Percentiles rank a stretch among this genome's conserved stretches.
Evolutionary conservation across 2,329 filamentous ascomycete species (phyloP).

Genomic region (Alternaria brassicicola): DNA sequence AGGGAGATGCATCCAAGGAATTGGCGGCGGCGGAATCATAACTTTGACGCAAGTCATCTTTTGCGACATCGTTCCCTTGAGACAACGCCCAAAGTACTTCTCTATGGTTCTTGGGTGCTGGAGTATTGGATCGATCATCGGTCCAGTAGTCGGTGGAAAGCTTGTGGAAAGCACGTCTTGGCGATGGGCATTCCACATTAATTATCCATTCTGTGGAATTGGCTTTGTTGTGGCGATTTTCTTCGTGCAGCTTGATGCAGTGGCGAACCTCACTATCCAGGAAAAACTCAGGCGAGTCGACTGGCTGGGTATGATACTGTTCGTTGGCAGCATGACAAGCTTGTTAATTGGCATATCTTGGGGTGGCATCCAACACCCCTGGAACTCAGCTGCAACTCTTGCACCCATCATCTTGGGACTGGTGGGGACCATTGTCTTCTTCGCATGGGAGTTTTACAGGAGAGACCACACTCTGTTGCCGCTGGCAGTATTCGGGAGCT

Average conservation of each 20-base stretch:
- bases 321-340: constrained; percentile 45
- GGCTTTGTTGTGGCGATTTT: constrained; percentile 32
- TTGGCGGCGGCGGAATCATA: constrained; percentile 50
- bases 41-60: constrained; percentile 53
- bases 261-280: constrained; percentile 20
- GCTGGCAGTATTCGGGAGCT: constrained; percentile 46
- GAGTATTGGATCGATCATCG: constrained; percentile 61
- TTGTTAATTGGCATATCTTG: constrained; percentile 54
- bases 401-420: constrained; percentile 49
- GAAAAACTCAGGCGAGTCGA: constrained; percentile 45
- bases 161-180: constrained; percentile 60
- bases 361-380: constrained; percentile 50
- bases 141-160: constrained; percentile 57
- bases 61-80: constrained; percentile 54
- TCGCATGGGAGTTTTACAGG: constrained; percentile 46
- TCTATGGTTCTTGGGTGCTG: constrained; percentile 52
- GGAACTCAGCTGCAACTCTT: constrained; percentile 50
- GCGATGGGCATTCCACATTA: constrained; percentile 71
- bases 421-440: constrained; percentile 38
- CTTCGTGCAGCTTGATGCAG: constrained; percentile 30
- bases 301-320: constrained; percentile 53
- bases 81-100: constrained; percentile 51
- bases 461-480: constrained; percentile 48
- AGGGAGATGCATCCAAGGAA: constrained; percentile 47
- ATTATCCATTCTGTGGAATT: constrained; percentile 59